Evolutionary conservation across 2,329 filamentous ascomycete genomes (phyloP).

Genomic region (Aspergillus sp.): DNA sequence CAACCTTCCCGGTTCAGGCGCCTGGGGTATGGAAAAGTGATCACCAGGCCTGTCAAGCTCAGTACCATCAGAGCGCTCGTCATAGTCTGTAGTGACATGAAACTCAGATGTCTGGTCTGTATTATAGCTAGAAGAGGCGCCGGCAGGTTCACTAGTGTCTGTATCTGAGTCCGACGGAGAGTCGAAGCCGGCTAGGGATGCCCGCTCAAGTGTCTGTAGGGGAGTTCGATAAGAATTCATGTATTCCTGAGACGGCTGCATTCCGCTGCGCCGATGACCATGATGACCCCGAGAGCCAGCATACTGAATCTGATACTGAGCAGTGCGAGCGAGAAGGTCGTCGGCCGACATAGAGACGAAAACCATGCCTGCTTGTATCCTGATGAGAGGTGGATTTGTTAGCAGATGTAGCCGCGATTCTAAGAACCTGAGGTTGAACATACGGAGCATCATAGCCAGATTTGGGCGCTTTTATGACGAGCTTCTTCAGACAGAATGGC

Average conservation of each 20-base stretch:
- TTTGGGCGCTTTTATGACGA: constrained; percentile 83
- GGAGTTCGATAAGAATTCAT: constrained; percentile 38
- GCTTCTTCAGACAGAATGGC: constrained; percentile 78
- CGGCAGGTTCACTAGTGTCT: constrained; percentile 16
- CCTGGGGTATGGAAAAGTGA: constrained; percentile 22
- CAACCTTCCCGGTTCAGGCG: constrained; percentile 27
- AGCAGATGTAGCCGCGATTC: constrained; percentile 23
- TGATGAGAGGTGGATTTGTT: constrained; percentile 41
- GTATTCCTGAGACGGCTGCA: constrained; percentile 42
- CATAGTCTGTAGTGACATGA: constrained; percentile 37
- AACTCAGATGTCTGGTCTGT: constrained; percentile 29
- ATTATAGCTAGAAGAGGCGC: constrained; percentile 6
- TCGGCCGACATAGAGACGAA: constrained; percentile 86
- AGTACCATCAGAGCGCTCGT: constrained; percentile 38
- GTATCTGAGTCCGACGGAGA: constrained; percentile 26
- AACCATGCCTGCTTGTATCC: constrained; percentile 86
- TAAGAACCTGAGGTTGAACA: constrained; percentile 39
- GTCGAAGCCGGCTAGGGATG: constrained; percentile 22
- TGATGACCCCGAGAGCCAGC: constrained; percentile 32
- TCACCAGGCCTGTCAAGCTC: constrained; percentile 34
- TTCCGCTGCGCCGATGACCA: constrained; percentile 27
- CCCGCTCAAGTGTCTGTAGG: constrained; percentile 33
- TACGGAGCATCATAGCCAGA: constrained; percentile 83
- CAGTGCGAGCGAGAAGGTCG: constrained; percentile 70
- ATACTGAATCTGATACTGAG: constrained; percentile 73